These are phyloP conservation scores for Epichloe hybrida DNA, from an alignment of 2,329 filamentous ascomycete species.

Conservation along the genomic window DNA sequence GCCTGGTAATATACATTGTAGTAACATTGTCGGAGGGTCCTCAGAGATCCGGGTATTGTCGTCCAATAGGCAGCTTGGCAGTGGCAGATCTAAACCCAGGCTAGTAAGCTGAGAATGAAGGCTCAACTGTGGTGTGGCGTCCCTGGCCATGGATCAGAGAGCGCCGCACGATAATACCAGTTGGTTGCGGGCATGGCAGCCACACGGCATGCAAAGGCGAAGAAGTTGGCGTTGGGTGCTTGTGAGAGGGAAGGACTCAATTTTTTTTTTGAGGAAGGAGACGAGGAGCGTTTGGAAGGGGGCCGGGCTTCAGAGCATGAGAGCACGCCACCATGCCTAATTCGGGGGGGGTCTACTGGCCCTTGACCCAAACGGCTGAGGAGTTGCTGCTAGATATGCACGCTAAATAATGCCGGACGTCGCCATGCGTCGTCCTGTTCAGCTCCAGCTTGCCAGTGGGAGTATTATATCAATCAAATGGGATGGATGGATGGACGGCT, in stretches of 20 bases:
- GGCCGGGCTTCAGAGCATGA: background rate
- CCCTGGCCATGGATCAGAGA: no score
- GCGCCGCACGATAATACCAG: background rate
- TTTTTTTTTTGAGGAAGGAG: no score
- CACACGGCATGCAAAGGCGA: background rate
- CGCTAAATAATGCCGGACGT: conserved; percentile 1
- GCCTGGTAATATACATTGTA: background rate
- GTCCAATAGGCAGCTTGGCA: background rate
- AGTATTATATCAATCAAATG: background rate
- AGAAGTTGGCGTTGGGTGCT: background rate
- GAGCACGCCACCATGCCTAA: background rate
- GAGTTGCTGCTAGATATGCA: background rate
- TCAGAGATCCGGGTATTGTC: background rate
- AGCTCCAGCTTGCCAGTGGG: background rate
- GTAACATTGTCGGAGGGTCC: conserved; percentile 2
- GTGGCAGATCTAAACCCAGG: conserved; percentile 2
- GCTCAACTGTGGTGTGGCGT: background rate
- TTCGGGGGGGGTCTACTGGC: background rate
- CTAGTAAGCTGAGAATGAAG: background rate
- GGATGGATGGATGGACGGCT: background rate
- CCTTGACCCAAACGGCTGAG: background rate
- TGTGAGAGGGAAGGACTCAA: background rate
- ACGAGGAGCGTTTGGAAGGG: background rate
- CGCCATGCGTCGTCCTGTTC: conserved; percentile 1
- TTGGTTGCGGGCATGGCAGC: background rate